Percentiles rank a stretch among this genome's conserved stretches.
Evolutionary conservation across 2,329 filamentous ascomycete genomes (phyloP).

Genomic region (Mariannaea sp.): DNA sequence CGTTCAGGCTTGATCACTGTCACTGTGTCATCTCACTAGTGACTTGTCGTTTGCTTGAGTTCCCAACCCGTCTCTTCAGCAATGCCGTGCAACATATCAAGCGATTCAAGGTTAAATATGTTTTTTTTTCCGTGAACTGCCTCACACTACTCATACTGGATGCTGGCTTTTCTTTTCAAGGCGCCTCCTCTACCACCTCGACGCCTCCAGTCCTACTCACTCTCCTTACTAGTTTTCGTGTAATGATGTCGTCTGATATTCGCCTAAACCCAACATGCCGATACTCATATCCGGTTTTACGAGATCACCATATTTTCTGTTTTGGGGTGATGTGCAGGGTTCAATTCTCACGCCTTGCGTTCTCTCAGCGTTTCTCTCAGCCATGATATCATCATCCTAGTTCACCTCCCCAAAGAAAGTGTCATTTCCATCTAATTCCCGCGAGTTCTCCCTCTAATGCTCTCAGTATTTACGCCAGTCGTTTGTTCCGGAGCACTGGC

Average conservation of each 20-base stretch:
- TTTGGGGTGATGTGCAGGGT: neutral
- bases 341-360: too few relatives aligned
- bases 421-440: constrained; percentile 19
- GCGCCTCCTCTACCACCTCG: neutral
- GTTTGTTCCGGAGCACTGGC: too few relatives aligned
- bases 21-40: too few relatives aligned
- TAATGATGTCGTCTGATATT: too few relatives aligned
- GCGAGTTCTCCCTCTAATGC: neutral
- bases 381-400: neutral
- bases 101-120: too few relatives aligned
- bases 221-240: too few relatives aligned
- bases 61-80: too few relatives aligned
- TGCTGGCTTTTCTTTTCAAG: neutral
- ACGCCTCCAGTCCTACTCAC: neutral
- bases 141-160: neutral
- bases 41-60: too few relatives aligned
- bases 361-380: too few relatives aligned
- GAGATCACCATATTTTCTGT: constrained; percentile 7
- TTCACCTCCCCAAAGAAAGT: constrained; percentile 6
- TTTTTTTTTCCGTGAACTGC: too few relatives aligned
- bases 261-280: too few relatives aligned
- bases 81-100: too few relatives aligned
- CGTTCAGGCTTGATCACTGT: constrained; percentile 27
- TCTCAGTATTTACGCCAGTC: neutral
- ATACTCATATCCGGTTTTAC: constrained; percentile 6